Base-by-base conservation (phyloP, 768 basidiomycete genomes). In the Cubamyces lactineus region DNA sequence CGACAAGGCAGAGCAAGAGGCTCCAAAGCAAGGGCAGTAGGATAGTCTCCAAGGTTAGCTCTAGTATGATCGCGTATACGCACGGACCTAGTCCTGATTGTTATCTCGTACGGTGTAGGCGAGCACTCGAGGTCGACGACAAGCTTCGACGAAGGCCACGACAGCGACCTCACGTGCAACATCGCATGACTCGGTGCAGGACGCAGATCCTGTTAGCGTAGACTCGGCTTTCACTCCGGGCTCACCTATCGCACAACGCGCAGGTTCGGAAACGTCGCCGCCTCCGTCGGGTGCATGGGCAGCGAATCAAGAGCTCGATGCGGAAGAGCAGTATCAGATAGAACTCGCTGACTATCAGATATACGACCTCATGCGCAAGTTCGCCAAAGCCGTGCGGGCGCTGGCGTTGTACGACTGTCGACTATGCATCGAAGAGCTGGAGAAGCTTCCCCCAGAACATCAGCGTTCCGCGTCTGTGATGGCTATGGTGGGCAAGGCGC, bases 291-390 rank as follows among this genome's bases (percentile, higher is more conserved):
- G 79, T 66, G 80, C 76, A 59, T 87, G 85, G 85, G 86, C 86
- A 7, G 75, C 82, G 61, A 81, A 79, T n/a, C 84, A 87, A 47
- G 89, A 90, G 68, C 86, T 84, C 72, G 84, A 83, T 19, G 86
- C 87, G 38, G 86, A 89, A 68, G 88, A 91, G 60, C 80, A 84
- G 43, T 87, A 88, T 67, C 88, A 88, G 65, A 78, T 77, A 42
- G 87, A 87, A 57, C 78, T 88, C 59, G 94, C 94, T 24, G 94
- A 96, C 57, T 82, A 90, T 68, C 89, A 91, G 75, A 80, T 97
- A 56, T 89, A 94, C 69, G 84, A 88, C 69, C 80, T 96, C 47
- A 84, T 91, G 75, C 84, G 92, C 63, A 81, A 81, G 57, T 96
- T 94, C 73, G 96, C 91, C 11, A 83, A 81, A 55, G 95, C 94